Base-by-base conservation (phyloP, 129 eudicot species). In the Logfia minima region DNA sequence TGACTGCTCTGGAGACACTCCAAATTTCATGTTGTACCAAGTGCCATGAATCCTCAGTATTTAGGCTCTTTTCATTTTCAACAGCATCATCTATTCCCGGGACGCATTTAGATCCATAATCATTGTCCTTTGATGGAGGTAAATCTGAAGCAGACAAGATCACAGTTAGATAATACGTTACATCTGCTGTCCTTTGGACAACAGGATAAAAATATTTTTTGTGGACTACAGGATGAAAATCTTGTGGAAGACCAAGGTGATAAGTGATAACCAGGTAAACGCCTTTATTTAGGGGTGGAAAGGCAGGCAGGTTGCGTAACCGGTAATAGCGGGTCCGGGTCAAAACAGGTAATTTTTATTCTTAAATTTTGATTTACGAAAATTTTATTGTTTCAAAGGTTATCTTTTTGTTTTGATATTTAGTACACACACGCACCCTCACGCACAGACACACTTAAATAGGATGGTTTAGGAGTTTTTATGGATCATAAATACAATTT, bases 1-100 rank as follows among this genome's bases (percentile, higher is more conserved):
- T 90, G 72, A 92, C 56, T 18, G 82, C 96, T 81, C 98, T 90
- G 11, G 98, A 81, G 45, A 90, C 98, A 76, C 96, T 83, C 98
- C 98, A 92, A 66, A 92, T 85, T 79, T 92, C 88, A 72, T 86
- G 98, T 31, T 92, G 96, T 35, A 88, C 93, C n/a, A 77, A 71
- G 63, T 75, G 82, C 98, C 98, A 88, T 6, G 92, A 86, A 10
- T 90, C 92, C 32, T 83, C 64, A 1, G 92, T 85, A 69, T 85
- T 71, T 22, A 79, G 58, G 75, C 58, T 74, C 66, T 77, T 90
- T 53, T 92, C 98, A 70, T 77, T 78, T 75, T 88, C 96, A 62
- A 90, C 55, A 1, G 94, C 92, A 56, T 92, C 98, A 26, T 83
- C 85, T 60, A 92, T 82, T 32, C 98, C 96, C 8, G 98, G 98